These are phyloP conservation scores for Cutaneotrichosporon cutaneum DNA, from an alignment of 1,284 basidiomycete genomes.

Conservation along the genomic window DNA sequence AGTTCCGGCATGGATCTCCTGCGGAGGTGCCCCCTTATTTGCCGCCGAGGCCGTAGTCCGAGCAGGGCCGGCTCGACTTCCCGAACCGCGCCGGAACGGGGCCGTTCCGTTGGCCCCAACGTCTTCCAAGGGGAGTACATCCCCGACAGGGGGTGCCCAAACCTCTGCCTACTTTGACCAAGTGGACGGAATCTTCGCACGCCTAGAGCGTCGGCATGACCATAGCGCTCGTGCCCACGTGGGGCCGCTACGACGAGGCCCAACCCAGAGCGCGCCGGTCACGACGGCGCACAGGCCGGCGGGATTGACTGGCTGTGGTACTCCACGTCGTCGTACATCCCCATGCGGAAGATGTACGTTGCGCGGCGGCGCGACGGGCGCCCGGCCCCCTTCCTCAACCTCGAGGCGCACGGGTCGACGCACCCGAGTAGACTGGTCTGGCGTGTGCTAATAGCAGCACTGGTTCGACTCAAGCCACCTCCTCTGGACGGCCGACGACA, in stretches of 20 bases:
- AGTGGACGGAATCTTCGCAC: slow-evolving; percentile 21
- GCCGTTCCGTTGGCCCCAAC: slow-evolving; percentile 24
- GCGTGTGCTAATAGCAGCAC: neutral
- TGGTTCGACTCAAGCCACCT: neutral
- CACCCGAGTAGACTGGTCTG: slow-evolving; percentile 1
- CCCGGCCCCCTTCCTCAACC: slow-evolving; percentile 23
- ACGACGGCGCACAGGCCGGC: neutral
- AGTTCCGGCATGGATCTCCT: no score
- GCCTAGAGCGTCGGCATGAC: slow-evolving; percentile 23
- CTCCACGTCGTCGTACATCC: slow-evolving; percentile 13
- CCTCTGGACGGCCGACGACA: slow-evolving; percentile 24
- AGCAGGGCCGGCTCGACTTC: slow-evolving; percentile 26
- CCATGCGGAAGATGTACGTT: slow-evolving; percentile 20
- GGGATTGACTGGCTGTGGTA: slow-evolving; percentile 13
- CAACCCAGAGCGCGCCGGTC: neutral
- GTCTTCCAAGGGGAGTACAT: neutral
- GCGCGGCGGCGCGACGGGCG: slow-evolving; percentile 13
- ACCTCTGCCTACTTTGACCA: slow-evolving; percentile 22
- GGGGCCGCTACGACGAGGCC: slow-evolving; percentile 28
- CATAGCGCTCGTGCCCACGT: slow-evolving; percentile 25
- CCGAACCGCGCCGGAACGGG: slow-evolving; percentile 27
- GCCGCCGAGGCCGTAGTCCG: slow-evolving; percentile 28
- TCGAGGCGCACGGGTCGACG: slow-evolving; percentile 30
- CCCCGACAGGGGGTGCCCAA: slow-evolving; percentile 19
- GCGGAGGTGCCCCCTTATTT: no score